A percentile compares a stretch with the other conserved stretches of the same genome.
Evolutionary conservation across 176 grass and related monocot species (phyloP).

Genomic region (Eragrostis nindensis): DNA sequence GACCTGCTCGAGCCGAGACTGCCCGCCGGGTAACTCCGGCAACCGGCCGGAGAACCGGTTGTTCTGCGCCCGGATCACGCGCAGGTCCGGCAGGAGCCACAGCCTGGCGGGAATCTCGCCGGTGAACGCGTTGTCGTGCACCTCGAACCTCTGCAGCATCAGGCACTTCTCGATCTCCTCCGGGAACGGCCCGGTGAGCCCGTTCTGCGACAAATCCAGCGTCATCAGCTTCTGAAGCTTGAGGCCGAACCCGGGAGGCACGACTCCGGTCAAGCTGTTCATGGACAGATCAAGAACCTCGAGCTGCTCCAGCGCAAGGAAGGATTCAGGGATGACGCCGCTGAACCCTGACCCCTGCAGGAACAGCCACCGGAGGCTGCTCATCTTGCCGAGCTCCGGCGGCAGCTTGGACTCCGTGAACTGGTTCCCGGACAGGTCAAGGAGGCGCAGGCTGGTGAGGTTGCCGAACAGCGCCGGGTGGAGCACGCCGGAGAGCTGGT

Average conservation of each 20-base stretch:
- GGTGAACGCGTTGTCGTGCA: conserved; percentile 68
- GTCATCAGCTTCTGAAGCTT: conserved; percentile 52
- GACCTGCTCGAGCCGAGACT: conserved; percentile 69
- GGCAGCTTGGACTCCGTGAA: conserved; percentile 64
- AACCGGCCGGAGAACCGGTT: conserved; percentile 61
- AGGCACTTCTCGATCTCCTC: conserved; percentile 45
- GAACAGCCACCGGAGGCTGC: conserved; percentile 54
- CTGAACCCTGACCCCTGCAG: conserved; percentile 68
- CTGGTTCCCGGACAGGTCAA: conserved; percentile 77
- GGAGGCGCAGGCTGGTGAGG: conserved; percentile 57
- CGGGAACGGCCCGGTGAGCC: conserved; percentile 62
- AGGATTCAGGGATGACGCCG: conserved; percentile 50
- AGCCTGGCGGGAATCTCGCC: conserved; percentile 61
- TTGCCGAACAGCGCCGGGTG: conserved; percentile 60
- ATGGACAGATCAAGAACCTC: conserved; percentile 70
- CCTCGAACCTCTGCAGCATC: conserved; percentile 68
- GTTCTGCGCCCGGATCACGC: conserved; percentile 62
- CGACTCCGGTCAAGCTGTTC: conserved; percentile 60
- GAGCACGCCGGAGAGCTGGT: conserved; percentile 69
- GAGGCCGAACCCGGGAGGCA: conserved; percentile 59
- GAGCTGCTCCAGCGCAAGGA: conserved; percentile 53
- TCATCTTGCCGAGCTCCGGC: conserved; percentile 50
- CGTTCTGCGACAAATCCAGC: conserved; percentile 67
- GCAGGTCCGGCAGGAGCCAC: conserved; percentile 69
- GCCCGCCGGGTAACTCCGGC: conserved; percentile 39